These are phyloP conservation scores for Flagelloscypha sp. DNA, from an alignment of 768 basidiomycete genomes.

Conservation along the genomic window DNA sequence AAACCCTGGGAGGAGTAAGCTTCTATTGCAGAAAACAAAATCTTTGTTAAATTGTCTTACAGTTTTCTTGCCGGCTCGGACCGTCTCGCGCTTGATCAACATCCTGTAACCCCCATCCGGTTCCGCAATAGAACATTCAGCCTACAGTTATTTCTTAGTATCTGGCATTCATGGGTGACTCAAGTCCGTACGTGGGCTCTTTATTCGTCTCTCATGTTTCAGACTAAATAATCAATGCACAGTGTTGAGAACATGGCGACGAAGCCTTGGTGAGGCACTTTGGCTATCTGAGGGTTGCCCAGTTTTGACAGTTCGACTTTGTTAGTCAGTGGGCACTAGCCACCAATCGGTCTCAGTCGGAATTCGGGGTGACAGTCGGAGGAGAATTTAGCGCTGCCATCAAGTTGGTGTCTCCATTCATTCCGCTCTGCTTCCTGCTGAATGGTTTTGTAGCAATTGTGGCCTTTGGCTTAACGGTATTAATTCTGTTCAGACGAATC, in stretches of 20 bases:
- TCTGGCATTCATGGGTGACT: slow-evolving; percentile 34
- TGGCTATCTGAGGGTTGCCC: slow-evolving; percentile 6
- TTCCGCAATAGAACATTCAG: slow-evolving; percentile 9
- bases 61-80: slow-evolving; percentile 74
- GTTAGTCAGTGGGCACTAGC: slow-evolving; percentile 39
- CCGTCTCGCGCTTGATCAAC: slow-evolving; percentile 67
- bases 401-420: slow-evolving; percentile 31
- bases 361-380: slow-evolving; percentile 72
- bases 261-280: slow-evolving; percentile 41
- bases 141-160: slow-evolving; percentile 35
- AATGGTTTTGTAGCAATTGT: slow-evolving; percentile 11
- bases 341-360: slow-evolving; percentile 53
- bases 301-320: slow-evolving; percentile 17
- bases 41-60: slow-evolving; percentile 8
- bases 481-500: slow-evolving; percentile 24
- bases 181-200: slow-evolving; percentile 26
- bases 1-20: slow-evolving; percentile 37
- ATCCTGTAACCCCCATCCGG: slow-evolving; percentile 57
- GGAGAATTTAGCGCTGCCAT: slow-evolving; percentile 82
- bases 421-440: slow-evolving; percentile 8
- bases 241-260: slow-evolving; percentile 31
- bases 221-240: slow-evolving; percentile 7
- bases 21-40: slow-evolving; percentile 1
- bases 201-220: slow-evolving; percentile 1
- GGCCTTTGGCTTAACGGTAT: slow-evolving; percentile 37